Evolutionary conservation across 306 rosid genomes (phyloP).

Genomic region (Vachellia pachyceras): DNA sequence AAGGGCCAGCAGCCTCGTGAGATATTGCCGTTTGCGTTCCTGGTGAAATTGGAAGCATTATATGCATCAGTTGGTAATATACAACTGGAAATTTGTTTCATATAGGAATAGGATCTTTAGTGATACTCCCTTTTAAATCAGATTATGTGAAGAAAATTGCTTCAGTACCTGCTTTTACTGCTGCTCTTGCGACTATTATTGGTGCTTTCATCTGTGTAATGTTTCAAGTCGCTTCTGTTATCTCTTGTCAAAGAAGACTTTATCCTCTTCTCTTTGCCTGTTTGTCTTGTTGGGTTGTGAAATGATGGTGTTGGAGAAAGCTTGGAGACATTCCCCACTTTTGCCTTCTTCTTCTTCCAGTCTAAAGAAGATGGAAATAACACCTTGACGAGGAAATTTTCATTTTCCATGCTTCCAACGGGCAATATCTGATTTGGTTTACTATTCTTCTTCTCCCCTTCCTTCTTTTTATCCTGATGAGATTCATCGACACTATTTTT

Average conservation of each 20-base stretch:
- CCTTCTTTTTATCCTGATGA: constrained; percentile 41
- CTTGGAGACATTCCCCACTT: constrained; percentile 44
- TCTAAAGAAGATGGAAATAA: constrained; percentile 64
- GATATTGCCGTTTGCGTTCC: constrained; percentile 44
- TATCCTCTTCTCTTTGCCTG: constrained; percentile 39
- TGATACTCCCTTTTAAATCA: not conserved
- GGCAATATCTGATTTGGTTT: constrained; percentile 51
- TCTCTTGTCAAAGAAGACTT: constrained; percentile 36
- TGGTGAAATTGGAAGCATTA: constrained; percentile 30
- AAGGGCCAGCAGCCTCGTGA: constrained; percentile 67
- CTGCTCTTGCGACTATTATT: constrained; percentile 25
- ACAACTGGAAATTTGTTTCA: not conserved
- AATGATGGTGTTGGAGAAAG: constrained; percentile 41
- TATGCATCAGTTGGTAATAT: constrained; percentile 13
- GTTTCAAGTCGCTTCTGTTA: constrained; percentile 33
- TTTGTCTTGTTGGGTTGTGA: constrained; percentile 30
- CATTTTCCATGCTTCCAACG: constrained; percentile 64
- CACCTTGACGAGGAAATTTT: constrained; percentile 63
- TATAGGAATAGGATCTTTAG: not conserved
- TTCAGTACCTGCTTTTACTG: constrained; percentile 52
- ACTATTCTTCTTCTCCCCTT: constrained; percentile 20
- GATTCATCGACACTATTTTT: constrained; percentile 16
- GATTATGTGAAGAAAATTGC: constrained; percentile 1
- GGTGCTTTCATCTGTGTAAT: constrained; percentile 31
- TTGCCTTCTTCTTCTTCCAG: constrained; percentile 62